Conservation (phyloP, 2,329 filamentous ascomycete species). For the Seiridium unicorne region DNA sequence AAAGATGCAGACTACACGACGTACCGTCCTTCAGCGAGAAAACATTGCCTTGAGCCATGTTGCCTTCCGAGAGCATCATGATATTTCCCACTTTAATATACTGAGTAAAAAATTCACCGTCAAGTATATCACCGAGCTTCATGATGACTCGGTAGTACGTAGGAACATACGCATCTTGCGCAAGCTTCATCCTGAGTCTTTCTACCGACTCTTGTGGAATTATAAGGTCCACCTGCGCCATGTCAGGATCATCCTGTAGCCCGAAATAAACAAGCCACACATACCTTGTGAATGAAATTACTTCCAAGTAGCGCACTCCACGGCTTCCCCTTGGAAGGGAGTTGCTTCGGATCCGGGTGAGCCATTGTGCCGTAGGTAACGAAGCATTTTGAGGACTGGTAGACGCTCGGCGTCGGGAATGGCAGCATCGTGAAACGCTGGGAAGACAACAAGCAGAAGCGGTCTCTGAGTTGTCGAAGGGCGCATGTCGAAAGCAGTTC, state of each 20-base stretch:
- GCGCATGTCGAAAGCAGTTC: neutral
- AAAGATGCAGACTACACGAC: conserved; percentile 5
- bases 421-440: conserved; percentile 39
- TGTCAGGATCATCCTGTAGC: neutral
- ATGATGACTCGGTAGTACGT: conserved; percentile 69
- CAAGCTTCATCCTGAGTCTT: conserved; percentile 51
- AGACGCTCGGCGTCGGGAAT: conserved; percentile 42
- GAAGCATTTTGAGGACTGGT: conserved; percentile 66
- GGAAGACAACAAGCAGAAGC: neutral
- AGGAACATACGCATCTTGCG: conserved; percentile 31
- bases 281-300: conserved; percentile 67
- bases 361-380: conserved; percentile 68
- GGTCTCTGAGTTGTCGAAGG: neutral
- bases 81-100: conserved; percentile 82
- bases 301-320: conserved; percentile 68
- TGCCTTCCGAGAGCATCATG: conserved; percentile 80
- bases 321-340: conserved; percentile 71
- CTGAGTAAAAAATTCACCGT: conserved; percentile 74
- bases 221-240: conserved; percentile 64
- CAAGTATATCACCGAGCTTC: conserved; percentile 68
- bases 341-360: conserved; percentile 69
- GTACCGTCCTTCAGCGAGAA: conserved; percentile 70
- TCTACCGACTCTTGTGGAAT: conserved; percentile 64
- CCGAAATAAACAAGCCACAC: conserved; percentile 1
- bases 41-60: conserved; percentile 66